Percentiles rank a stretch among this genome's conserved stretches.
Evolutionary conservation across 495 filamentous ascomycete species (phyloP).

Genomic region (Xylaria nigripes): DNA sequence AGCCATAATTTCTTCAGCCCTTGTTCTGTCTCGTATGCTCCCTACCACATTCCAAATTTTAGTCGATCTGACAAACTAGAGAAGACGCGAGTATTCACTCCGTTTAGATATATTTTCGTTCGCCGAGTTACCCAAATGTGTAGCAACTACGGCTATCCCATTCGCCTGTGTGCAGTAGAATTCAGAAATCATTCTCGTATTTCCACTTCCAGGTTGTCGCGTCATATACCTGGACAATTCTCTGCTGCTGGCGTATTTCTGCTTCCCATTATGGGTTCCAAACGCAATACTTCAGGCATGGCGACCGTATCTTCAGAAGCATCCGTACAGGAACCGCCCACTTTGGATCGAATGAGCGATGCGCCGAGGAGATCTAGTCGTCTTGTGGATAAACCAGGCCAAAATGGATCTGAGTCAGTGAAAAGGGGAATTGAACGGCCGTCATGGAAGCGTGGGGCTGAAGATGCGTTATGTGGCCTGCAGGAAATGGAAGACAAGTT

Average conservation of each 20-base stretch:
- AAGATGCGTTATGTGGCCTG: constrained; percentile 14
- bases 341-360: background rate
- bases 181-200: background rate
- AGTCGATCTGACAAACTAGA: too few relatives aligned
- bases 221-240: constrained; percentile 8
- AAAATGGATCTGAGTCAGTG: background rate
- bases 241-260: background rate
- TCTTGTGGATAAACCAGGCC: constrained; percentile 7
- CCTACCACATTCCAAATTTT: too few relatives aligned
- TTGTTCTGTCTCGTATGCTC: too few relatives aligned
- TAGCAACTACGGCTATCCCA: constrained; percentile 6
- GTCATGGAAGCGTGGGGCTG: background rate
- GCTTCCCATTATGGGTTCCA: constrained; percentile 9
- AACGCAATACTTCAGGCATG: constrained; percentile 15
- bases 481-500: constrained; percentile 26
- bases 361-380: constrained; percentile 18
- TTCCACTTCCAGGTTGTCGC: background rate
- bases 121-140: constrained; percentile 12
- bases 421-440: constrained; percentile 5
- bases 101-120: background rate
- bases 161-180: constrained; percentile 11
- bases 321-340: background rate
- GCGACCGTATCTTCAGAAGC: background rate
- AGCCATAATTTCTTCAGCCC: too few relatives aligned
- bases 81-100: too few relatives aligned